Evolutionary conservation across 495 filamentous ascomycete genomes (phyloP), one percentile per base, ranked within the genome.

Genomic region (Friedmanniomyces endolithicus): DNA sequence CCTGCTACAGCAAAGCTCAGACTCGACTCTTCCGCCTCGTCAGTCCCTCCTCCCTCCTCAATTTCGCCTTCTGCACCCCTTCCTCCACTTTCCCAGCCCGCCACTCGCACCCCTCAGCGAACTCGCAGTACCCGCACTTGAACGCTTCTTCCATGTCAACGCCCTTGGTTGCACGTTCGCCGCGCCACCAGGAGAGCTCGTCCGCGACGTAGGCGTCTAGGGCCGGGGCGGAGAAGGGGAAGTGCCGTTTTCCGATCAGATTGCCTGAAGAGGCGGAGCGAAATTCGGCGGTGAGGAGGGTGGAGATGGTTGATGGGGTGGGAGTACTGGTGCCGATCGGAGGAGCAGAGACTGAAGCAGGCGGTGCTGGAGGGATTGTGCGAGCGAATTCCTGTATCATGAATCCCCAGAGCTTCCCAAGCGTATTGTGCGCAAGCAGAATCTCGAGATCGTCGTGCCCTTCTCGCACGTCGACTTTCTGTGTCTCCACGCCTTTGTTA

Each of bases 141-240:
- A 83, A 95, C 0, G 87, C 86, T 56, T 97, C 94, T 67, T 89
- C 82, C 12, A 94, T 74, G n/a, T 75, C 70, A 8, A 97, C 94
- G 11, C 92, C 92, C n/a, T 76, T 71, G 0, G 89, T 79, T 53
- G 75, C 71, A 17, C 90, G 68, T 64, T 88, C 75, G 3, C 94
- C 92, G 40, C 75, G 79, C 92, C 92, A 97, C 88, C 87, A 97
- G 24, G 72, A 65, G 76, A 97, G 77, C 64, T 84, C 81, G 22
- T 82, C 73, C 3, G 67, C 63, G 1, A 95, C 58, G 64, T 94
- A 92, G 1, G 63, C 62, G 27, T 80, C 74, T 50, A 96, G 67
- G 17, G 65, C 70, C 1, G 72, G 65, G 1, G 75, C 76, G 57
- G 90, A 82, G 56, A 87, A 86, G 2, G 77, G 71, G 65, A 94